Percentiles rank a stretch among this genome's conserved stretches.
Conservation (phyloP, 306 rosid species). For the Vigna reflexopilosa region DNA sequence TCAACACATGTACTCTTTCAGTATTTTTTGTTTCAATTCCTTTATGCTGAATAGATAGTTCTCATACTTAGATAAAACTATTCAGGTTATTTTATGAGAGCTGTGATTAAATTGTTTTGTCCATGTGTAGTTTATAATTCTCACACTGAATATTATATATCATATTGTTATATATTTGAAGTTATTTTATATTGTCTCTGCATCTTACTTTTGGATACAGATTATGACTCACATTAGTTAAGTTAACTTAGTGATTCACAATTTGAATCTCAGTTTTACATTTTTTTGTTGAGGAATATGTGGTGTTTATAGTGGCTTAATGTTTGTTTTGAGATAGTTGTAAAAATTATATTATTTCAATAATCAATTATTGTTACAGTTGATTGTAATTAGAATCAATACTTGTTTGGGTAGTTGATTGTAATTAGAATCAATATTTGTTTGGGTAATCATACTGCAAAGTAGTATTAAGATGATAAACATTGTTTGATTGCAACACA, state of each 20-base stretch:
- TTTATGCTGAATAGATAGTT: not conserved
- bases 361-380: too few species aligned
- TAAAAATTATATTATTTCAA: too few species aligned
- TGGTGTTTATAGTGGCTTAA: not conserved
- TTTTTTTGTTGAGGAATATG: not conserved
- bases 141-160: not conserved
- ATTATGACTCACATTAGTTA: not conserved
- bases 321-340: too few species aligned
- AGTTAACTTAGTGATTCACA: not conserved
- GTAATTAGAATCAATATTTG: too few species aligned
- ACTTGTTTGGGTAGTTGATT: too few species aligned
- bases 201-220: not conserved
- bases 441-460: too few species aligned
- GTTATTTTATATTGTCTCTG: not conserved
- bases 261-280: not conserved
- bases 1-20: not conserved
- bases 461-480: too few species aligned
- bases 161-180: not conserved
- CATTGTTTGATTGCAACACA: too few species aligned
- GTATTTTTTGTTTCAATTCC: not conserved
- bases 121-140: not conserved
- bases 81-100: not conserved
- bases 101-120: not conserved
- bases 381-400: too few species aligned
- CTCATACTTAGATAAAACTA: not conserved